Base-by-base conservation (phyloP, 495 filamentous ascomycete species). In the Margaritispora aquatica region DNA sequence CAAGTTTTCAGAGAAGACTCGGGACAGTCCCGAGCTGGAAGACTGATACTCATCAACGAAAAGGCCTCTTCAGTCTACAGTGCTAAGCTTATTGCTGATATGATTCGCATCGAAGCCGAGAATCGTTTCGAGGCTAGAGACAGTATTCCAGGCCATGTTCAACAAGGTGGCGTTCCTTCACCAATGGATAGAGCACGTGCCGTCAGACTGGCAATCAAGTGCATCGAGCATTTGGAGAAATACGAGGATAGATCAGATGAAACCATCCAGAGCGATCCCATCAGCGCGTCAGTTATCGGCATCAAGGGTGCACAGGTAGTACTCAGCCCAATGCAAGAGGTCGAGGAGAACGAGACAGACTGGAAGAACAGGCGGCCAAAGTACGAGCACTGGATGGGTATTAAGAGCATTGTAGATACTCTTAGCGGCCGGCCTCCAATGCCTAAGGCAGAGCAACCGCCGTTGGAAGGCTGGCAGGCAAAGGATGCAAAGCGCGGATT, bases 101-200 rank as follows among this genome's bases (percentile, higher is more conserved):
- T 97, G 75, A 96, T 99, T 73, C 85, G 87, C 48, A 90, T 96
- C 61, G 95, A 97, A 72, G 88, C 94, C 10, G 85, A 88, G 63
- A 91, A 91, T 52, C 82, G 90, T 0, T 99, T 97, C 63, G 95
- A 99, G 69, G 88, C 89, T n/a, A 85, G 92, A 51, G 87, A 90
- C 66, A 91, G 90, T 38, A 90, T 97, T 36, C 95, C 95, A 0
- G 95, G 95, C 21, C 94, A 98, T 73, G 94, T 97, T 65, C 94
- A 97, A 71, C 92, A 98, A 73, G 94, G 94, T 66, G 92, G 92
- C 38, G 90, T 88, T 22, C 95, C 95, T 0, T 92, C 89, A 1
- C 85, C 92, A 4, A 97, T 97, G 93, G 95, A 99, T 71, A 86
- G 95, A 57, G 90, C 92, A 50, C 86, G 95, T 57, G 94, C 95